Base-by-base conservation (phyloP, 805 yeast genomes). In the Lipomyces starkeyi region DNA sequence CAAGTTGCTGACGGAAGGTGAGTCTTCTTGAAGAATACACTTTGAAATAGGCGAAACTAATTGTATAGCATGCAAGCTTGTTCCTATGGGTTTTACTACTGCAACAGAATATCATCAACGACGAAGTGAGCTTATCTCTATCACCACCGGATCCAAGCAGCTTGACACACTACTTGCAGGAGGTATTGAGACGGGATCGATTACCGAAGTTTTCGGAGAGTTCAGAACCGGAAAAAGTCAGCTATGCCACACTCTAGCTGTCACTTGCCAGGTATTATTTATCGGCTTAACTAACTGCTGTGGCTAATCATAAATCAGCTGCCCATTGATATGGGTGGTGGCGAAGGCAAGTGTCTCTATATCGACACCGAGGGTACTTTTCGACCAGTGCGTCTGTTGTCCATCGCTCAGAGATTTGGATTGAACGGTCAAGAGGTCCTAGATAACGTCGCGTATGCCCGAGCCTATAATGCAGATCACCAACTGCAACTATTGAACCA, bases 341-440 rank as follows among this genome's bases (percentile, higher is more conserved):
- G 97, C 62, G 99, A 95, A 81, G 99, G 99, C 43, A 93, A 95
- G 79, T 94, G 98, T 78, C 82, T 95, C 64, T 95, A 91, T 77
- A 93, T 95, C 69, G 99, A 95, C 76, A 94, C 98, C 0, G 99
- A 94, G 77, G 97, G 98, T 22, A 95, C 99, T 1, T 95, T 95
- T 78, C 85, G 99, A 77, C 98, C 98, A 0, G 89, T 89, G 57
- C 85, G 99, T 74, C 83, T 95, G 73, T 90, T 91, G 8, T 88
- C 97, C 0, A 93, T 95, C 72, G 97, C 97, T 1, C 89, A 89
- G 76, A 83, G 99, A 73, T 95, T 90, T 77, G 97, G 97, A 0
- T 83, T 95, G 66, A 91, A 91, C 73, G 97, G 95, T 25, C 93
- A 90, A 74, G 97, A 92, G 76, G 96, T 97, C n/a, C 83, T 95